Conservation (phyloP, 352 stramenopile species). For the Plasmopara viticola region DNA sequence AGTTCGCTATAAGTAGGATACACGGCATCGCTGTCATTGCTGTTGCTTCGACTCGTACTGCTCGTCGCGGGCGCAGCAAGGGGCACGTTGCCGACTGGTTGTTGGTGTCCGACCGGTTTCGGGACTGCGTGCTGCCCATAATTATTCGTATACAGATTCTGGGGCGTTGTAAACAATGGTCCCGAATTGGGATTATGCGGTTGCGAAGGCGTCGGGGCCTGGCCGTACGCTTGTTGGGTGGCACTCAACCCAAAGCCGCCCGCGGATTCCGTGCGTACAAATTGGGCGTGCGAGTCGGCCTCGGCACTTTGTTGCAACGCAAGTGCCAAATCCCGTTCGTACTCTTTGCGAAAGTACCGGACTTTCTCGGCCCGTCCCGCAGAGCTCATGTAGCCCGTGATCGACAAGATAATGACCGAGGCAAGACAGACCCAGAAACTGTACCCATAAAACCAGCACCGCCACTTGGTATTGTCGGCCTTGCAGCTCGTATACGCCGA, state of each 20-base stretch:
- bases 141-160: slow-evolving; percentile 26
- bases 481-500: slow-evolving; percentile 73
- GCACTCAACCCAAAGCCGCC: slow-evolving; percentile 25
- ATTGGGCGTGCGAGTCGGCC: slow-evolving; percentile 34
- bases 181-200: slow-evolving; percentile 25
- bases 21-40: slow-evolving; percentile 39
- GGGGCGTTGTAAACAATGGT: slow-evolving; percentile 22
- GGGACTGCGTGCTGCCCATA: slow-evolving; percentile 7
- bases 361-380: slow-evolving; percentile 79
- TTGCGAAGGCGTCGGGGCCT: slow-evolving; percentile 26
- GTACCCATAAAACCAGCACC: slow-evolving; percentile 84
- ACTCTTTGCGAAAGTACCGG: slow-evolving; percentile 78
- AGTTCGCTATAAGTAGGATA: slow-evolving; percentile 60
- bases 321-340: slow-evolving; percentile 67
- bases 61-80: slow-evolving; percentile 14
- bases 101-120: slow-evolving; percentile 28
- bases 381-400: slow-evolving; percentile 74
- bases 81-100: slow-evolving; percentile 29
- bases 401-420: slow-evolving; percentile 67
- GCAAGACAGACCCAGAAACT: slow-evolving; percentile 84
- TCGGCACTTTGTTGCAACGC: slow-evolving; percentile 74
- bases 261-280: slow-evolving; percentile 38
- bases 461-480: slow-evolving; percentile 54
- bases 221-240: slow-evolving; percentile 24
- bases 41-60: slow-evolving; percentile 23